These are phyloP conservation scores for Chlorella sorokiniana DNA, from an alignment of 139 green algal species.

Conservation along the genomic window DNA sequence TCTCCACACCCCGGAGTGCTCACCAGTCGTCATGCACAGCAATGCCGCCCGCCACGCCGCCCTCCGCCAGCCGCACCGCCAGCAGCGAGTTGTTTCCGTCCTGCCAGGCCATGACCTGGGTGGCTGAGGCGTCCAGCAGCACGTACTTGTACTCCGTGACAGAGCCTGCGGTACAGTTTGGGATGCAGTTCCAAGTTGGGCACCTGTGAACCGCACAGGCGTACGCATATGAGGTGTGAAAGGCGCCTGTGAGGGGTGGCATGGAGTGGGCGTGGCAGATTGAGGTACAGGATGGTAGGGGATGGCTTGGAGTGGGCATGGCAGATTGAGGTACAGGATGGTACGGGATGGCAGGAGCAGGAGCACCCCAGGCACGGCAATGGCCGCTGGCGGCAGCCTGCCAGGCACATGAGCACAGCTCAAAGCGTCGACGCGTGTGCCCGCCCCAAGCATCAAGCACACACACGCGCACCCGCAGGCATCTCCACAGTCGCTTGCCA, in stretches of 20 bases:
- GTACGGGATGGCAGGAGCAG: too few species aligned
- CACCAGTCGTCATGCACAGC: background rate
- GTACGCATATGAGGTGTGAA: background rate
- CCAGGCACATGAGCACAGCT: too few species aligned
- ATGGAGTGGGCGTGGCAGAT: too few species aligned
- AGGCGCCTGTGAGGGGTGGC: too few species aligned
- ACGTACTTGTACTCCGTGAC: slow-evolving; percentile 6
- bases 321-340: too few species aligned
- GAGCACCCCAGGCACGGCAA: too few species aligned
- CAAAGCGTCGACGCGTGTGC: too few species aligned
- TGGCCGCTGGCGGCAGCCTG: too few species aligned
- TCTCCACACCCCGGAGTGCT: background rate
- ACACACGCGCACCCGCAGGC: background rate
- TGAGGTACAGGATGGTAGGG: too few species aligned
- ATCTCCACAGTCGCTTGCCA: background rate
- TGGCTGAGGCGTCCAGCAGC: background rate
- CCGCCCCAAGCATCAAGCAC: background rate
- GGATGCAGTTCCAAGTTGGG: too few species aligned
- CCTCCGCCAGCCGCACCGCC: background rate
- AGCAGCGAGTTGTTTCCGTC: slow-evolving; percentile 5
- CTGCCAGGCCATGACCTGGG: background rate
- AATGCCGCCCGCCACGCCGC: background rate
- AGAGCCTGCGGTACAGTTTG: background rate
- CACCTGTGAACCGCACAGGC: background rate
- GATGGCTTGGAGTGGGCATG: too few species aligned